phyloP scores from a whole-genome alignment of 2,329 filamentous ascomycete species.

The Cyphellophora europaea region DNA sequence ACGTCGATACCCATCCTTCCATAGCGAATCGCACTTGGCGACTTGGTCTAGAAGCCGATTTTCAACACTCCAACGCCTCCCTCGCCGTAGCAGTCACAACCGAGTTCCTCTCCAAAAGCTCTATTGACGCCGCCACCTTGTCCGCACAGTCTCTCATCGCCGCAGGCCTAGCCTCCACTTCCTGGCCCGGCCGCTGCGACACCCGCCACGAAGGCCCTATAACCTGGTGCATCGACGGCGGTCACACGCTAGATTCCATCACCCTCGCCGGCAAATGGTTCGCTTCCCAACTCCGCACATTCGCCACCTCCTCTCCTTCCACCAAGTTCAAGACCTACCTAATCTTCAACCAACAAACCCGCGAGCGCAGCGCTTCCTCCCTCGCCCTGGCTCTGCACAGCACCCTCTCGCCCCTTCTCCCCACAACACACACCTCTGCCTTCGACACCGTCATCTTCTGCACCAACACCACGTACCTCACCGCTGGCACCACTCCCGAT shows the following conservation, averaged over 20 bases:
- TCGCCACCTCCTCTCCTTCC: conserved; percentile 20
- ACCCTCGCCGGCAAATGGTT: conserved; percentile 72
- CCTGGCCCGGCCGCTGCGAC: conserved; percentile 70
- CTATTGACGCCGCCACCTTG: conserved; percentile 32
- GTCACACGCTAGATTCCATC: conserved; percentile 79
- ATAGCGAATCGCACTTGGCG: conserved; percentile 36
- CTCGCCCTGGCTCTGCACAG: conserved; percentile 51
- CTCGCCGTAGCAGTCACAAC: conserved; percentile 44
- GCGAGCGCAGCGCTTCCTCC: conserved; percentile 53
- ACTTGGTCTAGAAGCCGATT: conserved; percentile 52
- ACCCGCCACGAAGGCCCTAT: conserved; percentile 48
- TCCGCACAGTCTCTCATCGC: conserved; percentile 47
- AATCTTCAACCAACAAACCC: conserved; percentile 88
- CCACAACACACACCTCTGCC: too few relatives aligned
- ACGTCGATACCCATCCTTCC: conserved; percentile 34
- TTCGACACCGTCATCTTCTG: conserved; percentile 75
- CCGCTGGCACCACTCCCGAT: conserved; percentile 53
- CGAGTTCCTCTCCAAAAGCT: conserved; percentile 16
- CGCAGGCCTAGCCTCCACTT: conserved; percentile 56
- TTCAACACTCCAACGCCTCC: conserved; percentile 55
- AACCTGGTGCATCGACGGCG: conserved; percentile 77
- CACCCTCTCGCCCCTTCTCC: conserved; percentile 35
- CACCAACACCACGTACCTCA: conserved; percentile 61
- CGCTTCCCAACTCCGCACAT: conserved; percentile 37
- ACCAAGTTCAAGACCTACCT: conserved; percentile 47